phyloP scores from a whole-genome alignment of 2,329 filamentous ascomycete genomes.

The Passalora sequoiae region DNA sequence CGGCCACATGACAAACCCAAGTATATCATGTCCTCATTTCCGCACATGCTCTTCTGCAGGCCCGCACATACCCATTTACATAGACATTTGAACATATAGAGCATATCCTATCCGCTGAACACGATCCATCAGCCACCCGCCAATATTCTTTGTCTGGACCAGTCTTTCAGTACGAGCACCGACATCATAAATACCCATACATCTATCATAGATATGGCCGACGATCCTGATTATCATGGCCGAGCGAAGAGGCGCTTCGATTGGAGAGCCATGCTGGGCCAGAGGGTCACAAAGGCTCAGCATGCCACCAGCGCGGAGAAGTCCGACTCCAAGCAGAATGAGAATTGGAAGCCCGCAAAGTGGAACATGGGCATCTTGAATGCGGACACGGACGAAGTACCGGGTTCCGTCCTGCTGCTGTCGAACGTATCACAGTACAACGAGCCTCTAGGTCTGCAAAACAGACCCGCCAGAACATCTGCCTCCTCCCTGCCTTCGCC shows the following conservation, averaged over 20 bases:
- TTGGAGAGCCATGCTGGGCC: conserved; percentile 21
- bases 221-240: conserved; percentile 1
- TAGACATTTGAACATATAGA: not conserved
- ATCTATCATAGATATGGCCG: not conserved
- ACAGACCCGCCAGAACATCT: conserved; percentile 58
- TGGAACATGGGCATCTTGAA: conserved; percentile 75
- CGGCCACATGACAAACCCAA: not conserved
- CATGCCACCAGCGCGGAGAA: conserved; percentile 13
- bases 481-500: conserved; percentile 50
- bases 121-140: not conserved
- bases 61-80: not conserved
- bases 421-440: conserved; percentile 53
- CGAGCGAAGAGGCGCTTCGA: conserved; percentile 21
- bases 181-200: not conserved
- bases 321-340: conserved; percentile 14
- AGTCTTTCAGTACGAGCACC: not conserved
- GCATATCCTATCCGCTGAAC: not conserved
- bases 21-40: not conserved
- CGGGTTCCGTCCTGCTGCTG: conserved; percentile 60
- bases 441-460: conserved; percentile 56
- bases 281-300: conserved; percentile 7
- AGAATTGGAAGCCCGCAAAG: conserved; percentile 29
- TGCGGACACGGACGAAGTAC: conserved; percentile 80
- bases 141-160: too few relatives aligned
- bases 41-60: not conserved